Conservation (phyloP, 2,329 filamentous ascomycete genomes). For the Apiospora pterosperma region DNA sequence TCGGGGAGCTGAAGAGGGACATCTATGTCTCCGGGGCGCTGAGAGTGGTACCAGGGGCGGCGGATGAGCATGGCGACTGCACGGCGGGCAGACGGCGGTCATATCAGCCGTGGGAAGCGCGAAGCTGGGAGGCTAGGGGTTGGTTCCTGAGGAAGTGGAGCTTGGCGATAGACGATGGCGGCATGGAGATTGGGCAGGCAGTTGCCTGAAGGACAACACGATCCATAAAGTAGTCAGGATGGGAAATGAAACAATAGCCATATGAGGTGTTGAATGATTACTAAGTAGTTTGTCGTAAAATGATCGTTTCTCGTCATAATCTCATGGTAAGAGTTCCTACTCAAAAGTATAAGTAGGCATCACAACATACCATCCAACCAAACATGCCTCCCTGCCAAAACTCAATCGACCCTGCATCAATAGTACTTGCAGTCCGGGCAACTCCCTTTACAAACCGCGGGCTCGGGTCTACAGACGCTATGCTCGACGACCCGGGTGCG, state of each 20-base stretch:
- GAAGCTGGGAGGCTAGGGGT: constrained; percentile 17
- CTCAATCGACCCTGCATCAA: neutral
- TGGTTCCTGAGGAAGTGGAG: constrained; percentile 17
- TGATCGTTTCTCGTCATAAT: neutral
- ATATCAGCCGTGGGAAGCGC: constrained; percentile 30
- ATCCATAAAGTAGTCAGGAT: neutral
- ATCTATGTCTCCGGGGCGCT: constrained; percentile 28
- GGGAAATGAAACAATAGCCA: neutral
- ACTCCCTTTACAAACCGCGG: neutral
- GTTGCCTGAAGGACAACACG: too few species aligned
- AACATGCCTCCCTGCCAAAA: too few species aligned
- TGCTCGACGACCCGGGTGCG: neutral
- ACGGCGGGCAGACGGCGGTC: neutral
- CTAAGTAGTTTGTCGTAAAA: too few species aligned
- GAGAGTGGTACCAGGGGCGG: constrained; percentile 13
- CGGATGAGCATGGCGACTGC: neutral
- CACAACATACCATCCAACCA: too few species aligned
- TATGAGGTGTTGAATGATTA: neutral
- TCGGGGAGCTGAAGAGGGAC: constrained; percentile 33
- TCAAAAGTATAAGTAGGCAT: too few species aligned
- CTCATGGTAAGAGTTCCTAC: neutral
- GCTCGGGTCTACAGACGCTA: neutral
- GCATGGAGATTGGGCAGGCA: neutral
- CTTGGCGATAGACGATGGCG: neutral
- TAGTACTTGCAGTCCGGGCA: neutral